Evolutionary conservation across 2,329 filamentous ascomycete species (phyloP).

Genomic region (Colletotrichum tofieldiae): DNA sequence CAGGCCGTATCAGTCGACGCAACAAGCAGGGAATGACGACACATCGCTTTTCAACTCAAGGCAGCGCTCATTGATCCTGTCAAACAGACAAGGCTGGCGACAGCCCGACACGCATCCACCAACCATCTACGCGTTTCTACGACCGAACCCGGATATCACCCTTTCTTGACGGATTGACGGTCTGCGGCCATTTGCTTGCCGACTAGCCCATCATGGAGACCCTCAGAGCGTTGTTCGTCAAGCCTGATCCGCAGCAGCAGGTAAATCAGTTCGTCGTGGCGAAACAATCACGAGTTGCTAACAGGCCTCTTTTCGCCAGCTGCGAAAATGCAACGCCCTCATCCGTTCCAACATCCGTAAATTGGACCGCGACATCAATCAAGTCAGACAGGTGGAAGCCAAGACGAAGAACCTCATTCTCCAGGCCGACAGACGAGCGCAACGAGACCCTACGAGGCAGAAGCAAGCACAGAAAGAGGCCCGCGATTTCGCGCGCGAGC

Average conservation of each 20-base stretch:
- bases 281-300: conserved; percentile 18
- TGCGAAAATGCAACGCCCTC: conserved; percentile 94
- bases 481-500: conserved; percentile 89
- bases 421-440: conserved; percentile 84
- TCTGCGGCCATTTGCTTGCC: conserved; percentile 17
- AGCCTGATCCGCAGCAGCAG: conserved; percentile 93
- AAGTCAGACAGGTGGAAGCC: conserved; percentile 83
- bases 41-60: conserved; percentile 36
- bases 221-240: conserved; percentile 88
- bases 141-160: neutral
- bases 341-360: conserved; percentile 93
- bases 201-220: conserved; percentile 79
- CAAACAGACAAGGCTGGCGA: conserved; percentile 38
- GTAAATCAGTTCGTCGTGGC: conserved; percentile 63
- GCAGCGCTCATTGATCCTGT: conserved; percentile 35
- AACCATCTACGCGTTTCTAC: neutral
- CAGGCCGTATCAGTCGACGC: conserved; percentile 32
- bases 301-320: conserved; percentile 64
- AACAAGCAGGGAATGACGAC: conserved; percentile 38
- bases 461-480: conserved; percentile 87
- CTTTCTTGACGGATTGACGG: conserved; percentile 12
- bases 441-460: conserved; percentile 83
- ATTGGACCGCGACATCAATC: conserved; percentile 91
- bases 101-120: conserved; percentile 28
- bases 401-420: conserved; percentile 91